These are phyloP conservation scores for Daldinia sp. DNA, from an alignment of 2,329 filamentous ascomycete species.

Conservation along the genomic window DNA sequence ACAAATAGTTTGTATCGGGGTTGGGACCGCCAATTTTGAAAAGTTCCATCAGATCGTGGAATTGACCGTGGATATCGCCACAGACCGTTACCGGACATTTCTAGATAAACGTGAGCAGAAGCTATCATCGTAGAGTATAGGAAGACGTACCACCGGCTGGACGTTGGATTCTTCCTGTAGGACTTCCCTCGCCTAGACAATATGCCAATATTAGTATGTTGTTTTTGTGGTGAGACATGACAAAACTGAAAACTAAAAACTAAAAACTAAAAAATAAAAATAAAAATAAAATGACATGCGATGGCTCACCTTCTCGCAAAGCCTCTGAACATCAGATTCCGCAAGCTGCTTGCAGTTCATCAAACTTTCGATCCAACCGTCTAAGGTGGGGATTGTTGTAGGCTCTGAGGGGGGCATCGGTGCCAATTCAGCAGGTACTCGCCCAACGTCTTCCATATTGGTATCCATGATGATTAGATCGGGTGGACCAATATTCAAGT, in stretches of 20 bases:
- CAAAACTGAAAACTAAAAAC: no score
- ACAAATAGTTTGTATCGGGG: conserved; percentile 98
- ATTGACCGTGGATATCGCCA: conserved; percentile 98
- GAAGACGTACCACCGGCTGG: conserved; percentile 85
- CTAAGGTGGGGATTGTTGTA: conserved; percentile 88
- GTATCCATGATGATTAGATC: conserved; percentile 78
- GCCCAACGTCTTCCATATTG: conserved; percentile 98
- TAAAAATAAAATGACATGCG: conserved; percentile 21
- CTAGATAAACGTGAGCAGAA: conserved; percentile 52
- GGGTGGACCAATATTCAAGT: conserved; percentile 10
- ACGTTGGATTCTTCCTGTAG: conserved; percentile 98
- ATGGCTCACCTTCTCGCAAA: conserved; percentile 89
- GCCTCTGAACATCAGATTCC: conserved; percentile 91
- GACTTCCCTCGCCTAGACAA: conserved; percentile 84
- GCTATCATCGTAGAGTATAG: not conserved
- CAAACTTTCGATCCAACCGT: conserved; percentile 98
- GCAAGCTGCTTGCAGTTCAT: conserved; percentile 99
- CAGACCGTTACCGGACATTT: conserved; percentile 99
- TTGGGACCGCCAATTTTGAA: conserved; percentile 99
- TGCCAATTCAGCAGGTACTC: conserved; percentile 80
- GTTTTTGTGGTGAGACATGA: not conserved
- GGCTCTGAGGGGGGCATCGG: conserved; percentile 76
- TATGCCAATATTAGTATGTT: conserved; percentile 46
- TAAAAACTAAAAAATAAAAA: no score
- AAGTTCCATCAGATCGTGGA: conserved; percentile 98